Percentiles rank a stretch among this genome's conserved stretches.
Conservation (phyloP, 192 early-diverging fungal genomes). For the Haplosporangium gracile region DNA sequence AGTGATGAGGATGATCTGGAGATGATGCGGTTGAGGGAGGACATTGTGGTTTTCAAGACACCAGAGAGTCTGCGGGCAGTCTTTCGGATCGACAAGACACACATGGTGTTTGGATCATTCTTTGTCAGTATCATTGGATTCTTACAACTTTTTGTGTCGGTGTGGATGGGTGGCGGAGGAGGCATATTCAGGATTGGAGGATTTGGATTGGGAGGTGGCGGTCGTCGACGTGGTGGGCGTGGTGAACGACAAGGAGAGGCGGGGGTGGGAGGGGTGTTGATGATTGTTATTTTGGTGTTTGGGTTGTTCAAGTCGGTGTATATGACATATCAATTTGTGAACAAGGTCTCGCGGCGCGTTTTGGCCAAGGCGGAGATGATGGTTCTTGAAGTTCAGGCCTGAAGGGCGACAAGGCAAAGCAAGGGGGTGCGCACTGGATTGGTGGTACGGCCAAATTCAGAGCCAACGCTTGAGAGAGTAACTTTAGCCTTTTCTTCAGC, state of each 20-base stretch:
- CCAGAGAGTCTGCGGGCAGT: constrained; percentile 50
- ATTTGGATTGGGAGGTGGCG: constrained; percentile 44
- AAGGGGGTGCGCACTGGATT: background rate
- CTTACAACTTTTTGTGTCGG: constrained; percentile 54
- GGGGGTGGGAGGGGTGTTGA: constrained; percentile 39
- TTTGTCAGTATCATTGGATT: constrained; percentile 62
- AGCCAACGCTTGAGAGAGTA: too few relatives aligned
- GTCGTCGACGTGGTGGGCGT: constrained; percentile 37
- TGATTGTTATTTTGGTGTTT: constrained; percentile 51
- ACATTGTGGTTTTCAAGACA: constrained; percentile 38
- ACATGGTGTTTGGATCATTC: constrained; percentile 56
- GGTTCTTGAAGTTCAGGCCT: constrained; percentile 40
- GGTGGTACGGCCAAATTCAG: too few relatives aligned
- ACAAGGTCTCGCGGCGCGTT: constrained; percentile 26
- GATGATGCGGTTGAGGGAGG: background rate
- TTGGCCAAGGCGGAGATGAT: constrained; percentile 46
- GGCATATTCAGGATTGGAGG: constrained; percentile 44
- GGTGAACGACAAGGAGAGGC: constrained; percentile 45
- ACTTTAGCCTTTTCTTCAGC: too few relatives aligned
- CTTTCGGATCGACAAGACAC: constrained; percentile 56
- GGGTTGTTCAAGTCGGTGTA: constrained; percentile 53
- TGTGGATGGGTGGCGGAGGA: constrained; percentile 58
- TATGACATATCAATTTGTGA: constrained; percentile 52
- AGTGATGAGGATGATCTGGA: constrained; percentile 37
- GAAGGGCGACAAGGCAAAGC: background rate